Percentiles rank a stretch among this genome's conserved stretches.
Evolutionary conservation across 768 basidiomycete genomes (phyloP).

Genomic region (Russula emetica): DNA sequence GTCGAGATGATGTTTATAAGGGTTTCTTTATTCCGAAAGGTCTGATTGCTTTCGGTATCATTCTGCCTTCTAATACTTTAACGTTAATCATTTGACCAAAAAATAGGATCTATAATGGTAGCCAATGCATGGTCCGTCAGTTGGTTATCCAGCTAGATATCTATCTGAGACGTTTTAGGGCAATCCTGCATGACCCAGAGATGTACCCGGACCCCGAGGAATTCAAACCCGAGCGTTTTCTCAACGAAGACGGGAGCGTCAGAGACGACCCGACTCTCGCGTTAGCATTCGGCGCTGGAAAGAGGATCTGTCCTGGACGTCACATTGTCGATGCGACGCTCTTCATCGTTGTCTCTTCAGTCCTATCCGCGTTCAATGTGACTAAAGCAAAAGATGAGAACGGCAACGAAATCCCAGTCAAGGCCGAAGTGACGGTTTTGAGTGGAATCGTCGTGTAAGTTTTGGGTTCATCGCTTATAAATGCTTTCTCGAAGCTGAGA

Average conservation of each 20-base stretch:
- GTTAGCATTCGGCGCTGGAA: conserved; percentile 17
- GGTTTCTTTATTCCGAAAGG: conserved; percentile 20
- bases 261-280: conserved; percentile 13
- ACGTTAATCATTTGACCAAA: neutral
- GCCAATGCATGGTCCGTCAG: conserved; percentile 16
- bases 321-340: conserved; percentile 27
- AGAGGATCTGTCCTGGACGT: conserved; percentile 28
- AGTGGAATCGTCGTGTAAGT: conserved; percentile 1
- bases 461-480: neutral
- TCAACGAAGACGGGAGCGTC: conserved; percentile 17
- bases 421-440: neutral
- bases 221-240: conserved; percentile 26
- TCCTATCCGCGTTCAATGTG: conserved; percentile 19
- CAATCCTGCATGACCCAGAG: conserved; percentile 18
- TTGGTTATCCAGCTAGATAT: no score
- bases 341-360: conserved; percentile 20
- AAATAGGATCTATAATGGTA: conserved; percentile 9
- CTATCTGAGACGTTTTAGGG: conserved; percentile 3
- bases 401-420: conserved; percentile 13
- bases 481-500: neutral
- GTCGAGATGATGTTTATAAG: conserved; percentile 13
- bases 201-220: conserved; percentile 22
- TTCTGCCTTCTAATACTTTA: neutral
- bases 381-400: conserved; percentile 23
- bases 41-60: neutral